phyloP scores from a whole-genome alignment of 495 filamentous ascomycete genomes.

The Amphirosellinia nigrospora region DNA sequence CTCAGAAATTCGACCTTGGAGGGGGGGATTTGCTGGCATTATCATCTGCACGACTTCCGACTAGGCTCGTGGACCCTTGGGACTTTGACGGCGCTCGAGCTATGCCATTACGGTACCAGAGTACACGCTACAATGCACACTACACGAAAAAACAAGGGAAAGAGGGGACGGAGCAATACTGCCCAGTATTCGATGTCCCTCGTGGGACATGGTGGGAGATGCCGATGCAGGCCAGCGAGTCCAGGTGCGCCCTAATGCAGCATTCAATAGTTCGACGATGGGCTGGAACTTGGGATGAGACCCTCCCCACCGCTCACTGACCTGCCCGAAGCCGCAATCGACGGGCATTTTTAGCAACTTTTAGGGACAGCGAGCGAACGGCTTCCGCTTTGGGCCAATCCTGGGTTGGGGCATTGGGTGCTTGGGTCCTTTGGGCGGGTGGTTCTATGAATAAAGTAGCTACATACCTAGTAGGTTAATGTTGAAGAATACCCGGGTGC shows the following conservation, averaged over 20 bases:
- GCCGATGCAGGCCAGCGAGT: conserved; percentile 28
- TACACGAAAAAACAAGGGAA: conserved; percentile 21
- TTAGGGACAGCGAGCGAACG: conserved; percentile 15
- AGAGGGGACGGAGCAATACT: conserved; percentile 27
- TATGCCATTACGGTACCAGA: conserved; percentile 12
- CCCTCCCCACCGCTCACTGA: conserved; percentile 22
- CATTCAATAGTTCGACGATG: conserved; percentile 29
- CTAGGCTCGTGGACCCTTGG: conserved; percentile 22
- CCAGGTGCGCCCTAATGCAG: conserved; percentile 30
- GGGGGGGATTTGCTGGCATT: conserved; percentile 29
- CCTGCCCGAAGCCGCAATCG: conserved; percentile 25
- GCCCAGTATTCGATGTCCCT: conserved; percentile 3
- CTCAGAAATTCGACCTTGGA: conserved; percentile 1
- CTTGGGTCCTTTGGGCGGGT: too few species aligned
- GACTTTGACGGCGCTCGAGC: conserved; percentile 21
- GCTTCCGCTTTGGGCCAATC: conserved; percentile 20
- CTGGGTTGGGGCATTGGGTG: too few species aligned
- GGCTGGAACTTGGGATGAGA: conserved; percentile 27
- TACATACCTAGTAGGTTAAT: too few species aligned
- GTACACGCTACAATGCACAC: conserved; percentile 16
- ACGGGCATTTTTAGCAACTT: conserved; percentile 25
- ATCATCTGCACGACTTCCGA: conserved; percentile 21
- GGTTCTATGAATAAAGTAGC: conserved; percentile 22
- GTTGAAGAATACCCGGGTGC: conserved; percentile 19
- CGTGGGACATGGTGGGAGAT: conserved; percentile 28